Percentiles rank a stretch among this genome's conserved stretches.
These are phyloP conservation scores for Pouteria campechiana DNA, from an alignment of 179 eudicot genomes.

Conservation along the genomic window DNA sequence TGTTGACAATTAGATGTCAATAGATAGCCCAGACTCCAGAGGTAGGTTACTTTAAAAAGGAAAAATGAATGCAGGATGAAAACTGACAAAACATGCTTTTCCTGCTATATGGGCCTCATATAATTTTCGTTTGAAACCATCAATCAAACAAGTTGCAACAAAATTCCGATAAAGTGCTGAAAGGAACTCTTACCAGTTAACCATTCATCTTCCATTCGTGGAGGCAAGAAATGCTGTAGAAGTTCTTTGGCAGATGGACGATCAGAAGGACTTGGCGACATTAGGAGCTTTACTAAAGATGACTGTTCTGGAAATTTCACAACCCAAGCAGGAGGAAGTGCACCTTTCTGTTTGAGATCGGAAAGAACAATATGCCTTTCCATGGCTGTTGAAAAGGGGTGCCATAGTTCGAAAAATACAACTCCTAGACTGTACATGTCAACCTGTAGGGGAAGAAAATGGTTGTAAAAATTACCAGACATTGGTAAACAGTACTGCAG, in stretches of 20 bases:
- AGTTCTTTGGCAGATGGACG: conserved; percentile 94
- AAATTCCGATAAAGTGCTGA: no score
- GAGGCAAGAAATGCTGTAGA: conserved; percentile 85
- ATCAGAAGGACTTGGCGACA: conserved; percentile 86
- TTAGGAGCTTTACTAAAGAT: conserved; percentile 43
- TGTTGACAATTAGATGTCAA: no score
- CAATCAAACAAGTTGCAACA: no score
- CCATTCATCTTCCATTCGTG: conserved; percentile 87
- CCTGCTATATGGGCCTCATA: no score
- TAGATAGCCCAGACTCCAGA: no score
- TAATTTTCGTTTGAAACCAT: no score
- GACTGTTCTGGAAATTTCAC: conserved; percentile 86
- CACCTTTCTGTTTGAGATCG: conserved; percentile 77
- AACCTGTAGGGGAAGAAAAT: conserved; percentile 46
- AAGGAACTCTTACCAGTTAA: conserved; percentile 90
- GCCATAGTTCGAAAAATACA: conserved; percentile 92
- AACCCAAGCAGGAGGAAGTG: conserved; percentile 72
- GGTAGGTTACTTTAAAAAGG: no score
- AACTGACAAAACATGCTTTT: no score
- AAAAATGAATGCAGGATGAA: no score
- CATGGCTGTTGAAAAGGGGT: conserved; percentile 93
- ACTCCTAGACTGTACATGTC: conserved; percentile 96
- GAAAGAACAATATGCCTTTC: conserved; percentile 86
- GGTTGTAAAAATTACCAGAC: no score
- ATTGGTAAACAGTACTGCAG: no score